Base-by-base conservation (phyloP, 768 basidiomycete genomes). In the Tylopilus intermedius region DNA sequence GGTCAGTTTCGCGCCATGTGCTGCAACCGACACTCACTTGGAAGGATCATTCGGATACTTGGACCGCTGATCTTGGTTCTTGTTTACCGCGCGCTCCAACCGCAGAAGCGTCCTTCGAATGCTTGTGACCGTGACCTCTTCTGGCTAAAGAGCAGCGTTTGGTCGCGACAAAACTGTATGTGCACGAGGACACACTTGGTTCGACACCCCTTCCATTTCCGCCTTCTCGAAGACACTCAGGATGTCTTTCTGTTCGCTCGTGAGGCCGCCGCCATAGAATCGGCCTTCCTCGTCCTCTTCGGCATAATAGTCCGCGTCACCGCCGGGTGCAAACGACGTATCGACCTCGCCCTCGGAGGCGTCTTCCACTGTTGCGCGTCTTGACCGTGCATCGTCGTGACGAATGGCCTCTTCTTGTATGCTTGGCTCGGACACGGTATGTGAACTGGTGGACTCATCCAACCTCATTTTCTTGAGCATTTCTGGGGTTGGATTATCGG, bases 11-110 rank as follows among this genome's bases (percentile, higher is more conserved):
- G 21, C 9, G n/a, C 44, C 22, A 38, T 9, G 6, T 3, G n/a
- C 1, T 15, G 18, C 41, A 45, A 5, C 8, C 7, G 10, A 14
- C 43, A 45, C 77, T 54, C 58, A 94, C 94, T 88, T 96, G 41
- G 92, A 80, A 2, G 94, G 94, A 60, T 97, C 91, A 54, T 90
- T 80, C 0, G 91, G 88, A 67, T 90, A 90, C 69, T 96, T 96
- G n/a, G 93, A 94, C 29, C 96, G 79, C 65, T 95, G 87, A 67
- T 94, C 93, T 63, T 94, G 90, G 68, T 99, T 99, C 73, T 94
- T 97, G 68, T 90, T 86, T 21, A 88, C 86, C 1, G 90, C 84
- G 39, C 92, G 81, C 70, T 98, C 94, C 61, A 99, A 87, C 37
- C 81, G 78, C 38, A 89, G 73, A 26, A 98, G 74, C 50, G 86